Evolutionary conservation across 257 asterid species (phyloP).

Genomic region (Przewalskia tangutica): DNA sequence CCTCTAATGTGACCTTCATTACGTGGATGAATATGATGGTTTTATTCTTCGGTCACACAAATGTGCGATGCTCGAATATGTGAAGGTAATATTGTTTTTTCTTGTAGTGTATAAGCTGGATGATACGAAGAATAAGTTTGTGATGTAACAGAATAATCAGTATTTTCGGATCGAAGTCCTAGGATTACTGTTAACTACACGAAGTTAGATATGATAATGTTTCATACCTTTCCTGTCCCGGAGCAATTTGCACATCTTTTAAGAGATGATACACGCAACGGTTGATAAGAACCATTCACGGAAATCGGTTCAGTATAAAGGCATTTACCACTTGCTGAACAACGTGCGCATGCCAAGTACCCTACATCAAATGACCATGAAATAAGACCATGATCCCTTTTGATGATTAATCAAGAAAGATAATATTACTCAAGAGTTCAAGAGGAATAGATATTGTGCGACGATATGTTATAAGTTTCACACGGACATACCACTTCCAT

Average conservation of each 20-base stretch:
- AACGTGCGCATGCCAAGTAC: slow-evolving; percentile 87
- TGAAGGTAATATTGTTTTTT: background rate
- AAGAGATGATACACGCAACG: slow-evolving; percentile 48
- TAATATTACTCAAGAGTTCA: background rate
- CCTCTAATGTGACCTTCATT: background rate
- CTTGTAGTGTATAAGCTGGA: background rate
- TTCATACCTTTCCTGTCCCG: slow-evolving; percentile 86
- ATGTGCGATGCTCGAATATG: background rate
- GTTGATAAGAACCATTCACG: slow-evolving; percentile 29
- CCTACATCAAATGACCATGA: slow-evolving; percentile 27
- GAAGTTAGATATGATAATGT: background rate
- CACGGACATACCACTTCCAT: slow-evolving; percentile 58
- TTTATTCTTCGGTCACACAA: background rate
- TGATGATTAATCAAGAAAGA: background rate
- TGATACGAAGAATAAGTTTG: background rate
- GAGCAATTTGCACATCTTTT: slow-evolving; percentile 78
- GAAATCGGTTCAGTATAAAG: slow-evolving; percentile 50
- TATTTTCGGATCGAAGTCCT: background rate
- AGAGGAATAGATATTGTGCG: background rate
- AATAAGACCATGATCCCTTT: background rate
- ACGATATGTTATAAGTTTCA: background rate
- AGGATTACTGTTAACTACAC: background rate
- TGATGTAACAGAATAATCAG: background rate
- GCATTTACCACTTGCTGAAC: slow-evolving; percentile 77
- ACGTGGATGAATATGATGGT: background rate